These are phyloP conservation scores for Penicillium bialowiezense DNA, from an alignment of 495 filamentous ascomycete species.

Conservation along the genomic window DNA sequence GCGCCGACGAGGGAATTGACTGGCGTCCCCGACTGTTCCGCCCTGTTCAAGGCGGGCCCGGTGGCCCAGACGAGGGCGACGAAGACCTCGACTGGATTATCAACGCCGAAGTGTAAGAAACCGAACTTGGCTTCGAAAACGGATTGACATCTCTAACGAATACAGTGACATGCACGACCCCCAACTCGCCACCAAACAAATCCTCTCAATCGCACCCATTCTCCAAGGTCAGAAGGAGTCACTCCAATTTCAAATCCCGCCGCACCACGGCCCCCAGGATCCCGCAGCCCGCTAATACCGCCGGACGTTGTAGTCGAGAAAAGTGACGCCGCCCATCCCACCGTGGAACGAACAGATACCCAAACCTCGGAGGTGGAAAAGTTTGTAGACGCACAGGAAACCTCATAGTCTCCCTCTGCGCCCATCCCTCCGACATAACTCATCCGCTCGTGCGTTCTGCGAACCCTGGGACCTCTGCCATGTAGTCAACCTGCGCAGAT, in stretches of 20 bases:
- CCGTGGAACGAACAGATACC: slow-evolving; percentile 48
- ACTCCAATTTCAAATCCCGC: slow-evolving; percentile 42
- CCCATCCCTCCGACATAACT: not conserved
- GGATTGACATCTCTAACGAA: not conserved
- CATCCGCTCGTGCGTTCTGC: not conserved
- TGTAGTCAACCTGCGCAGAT: slow-evolving; percentile 27
- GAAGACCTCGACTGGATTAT: slow-evolving; percentile 93
- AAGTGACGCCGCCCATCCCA: slow-evolving; percentile 6
- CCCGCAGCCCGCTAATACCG: slow-evolving; percentile 25
- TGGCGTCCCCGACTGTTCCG: slow-evolving; percentile 90
- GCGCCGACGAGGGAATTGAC: slow-evolving; percentile 76
- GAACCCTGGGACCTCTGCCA: not conserved
- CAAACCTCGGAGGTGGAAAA: slow-evolving; percentile 48
- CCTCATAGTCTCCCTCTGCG: slow-evolving; percentile 10
- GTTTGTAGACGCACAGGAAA: slow-evolving; percentile 58
- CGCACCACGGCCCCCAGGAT: slow-evolving; percentile 18
- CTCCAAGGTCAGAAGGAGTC: slow-evolving; percentile 63
- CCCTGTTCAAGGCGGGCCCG: slow-evolving; percentile 65
- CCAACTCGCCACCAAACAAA: slow-evolving; percentile 76
- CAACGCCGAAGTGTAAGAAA: slow-evolving; percentile 74
- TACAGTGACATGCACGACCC: slow-evolving; percentile 66
- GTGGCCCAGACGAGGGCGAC: slow-evolving; percentile 76
- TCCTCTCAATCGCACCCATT: slow-evolving; percentile 82
- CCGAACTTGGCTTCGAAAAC: not conserved
- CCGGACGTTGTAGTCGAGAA: slow-evolving; percentile 10